Evolutionary conservation across 352 stramenopile species (phyloP).

Genomic region (Globisporangium canariense): DNA sequence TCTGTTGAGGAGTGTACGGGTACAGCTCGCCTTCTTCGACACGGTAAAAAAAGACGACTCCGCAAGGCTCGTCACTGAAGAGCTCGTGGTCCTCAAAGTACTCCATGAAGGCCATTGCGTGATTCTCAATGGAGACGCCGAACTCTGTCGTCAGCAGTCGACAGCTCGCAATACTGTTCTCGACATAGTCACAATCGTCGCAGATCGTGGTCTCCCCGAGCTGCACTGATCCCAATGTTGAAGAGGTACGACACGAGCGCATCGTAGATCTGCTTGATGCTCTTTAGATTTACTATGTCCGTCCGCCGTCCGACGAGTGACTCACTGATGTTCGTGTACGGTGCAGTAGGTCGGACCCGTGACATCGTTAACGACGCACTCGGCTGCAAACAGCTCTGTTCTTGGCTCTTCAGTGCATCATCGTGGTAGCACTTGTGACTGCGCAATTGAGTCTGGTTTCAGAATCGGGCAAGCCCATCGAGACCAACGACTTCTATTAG

Average conservation of each 20-base stretch:
- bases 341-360: no score
- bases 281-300: background rate
- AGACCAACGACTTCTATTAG: no score
- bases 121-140: conserved; percentile 11
- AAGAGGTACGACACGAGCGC: background rate
- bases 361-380: no score
- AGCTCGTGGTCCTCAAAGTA: conserved; percentile 1
- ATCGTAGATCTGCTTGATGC: background rate
- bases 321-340: no score
- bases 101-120: background rate
- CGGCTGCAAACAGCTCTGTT: no score
- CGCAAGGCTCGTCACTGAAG: background rate
- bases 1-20: background rate
- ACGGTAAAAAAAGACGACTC: background rate
- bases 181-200: conserved; percentile 15
- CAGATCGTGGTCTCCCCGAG: background rate
- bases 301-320: no score
- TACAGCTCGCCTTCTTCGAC: background rate
- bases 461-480: no score
- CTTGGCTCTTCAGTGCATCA: no score
- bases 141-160: conserved; percentile 35
- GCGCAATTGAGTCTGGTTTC: no score
- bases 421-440: no score
- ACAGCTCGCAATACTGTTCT: conserved; percentile 29
- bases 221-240: background rate